Evolutionary conservation across 176 grass and related monocot species (phyloP), one percentile per base, ranked within the genome.

Genomic region (Avena atlantica): DNA sequence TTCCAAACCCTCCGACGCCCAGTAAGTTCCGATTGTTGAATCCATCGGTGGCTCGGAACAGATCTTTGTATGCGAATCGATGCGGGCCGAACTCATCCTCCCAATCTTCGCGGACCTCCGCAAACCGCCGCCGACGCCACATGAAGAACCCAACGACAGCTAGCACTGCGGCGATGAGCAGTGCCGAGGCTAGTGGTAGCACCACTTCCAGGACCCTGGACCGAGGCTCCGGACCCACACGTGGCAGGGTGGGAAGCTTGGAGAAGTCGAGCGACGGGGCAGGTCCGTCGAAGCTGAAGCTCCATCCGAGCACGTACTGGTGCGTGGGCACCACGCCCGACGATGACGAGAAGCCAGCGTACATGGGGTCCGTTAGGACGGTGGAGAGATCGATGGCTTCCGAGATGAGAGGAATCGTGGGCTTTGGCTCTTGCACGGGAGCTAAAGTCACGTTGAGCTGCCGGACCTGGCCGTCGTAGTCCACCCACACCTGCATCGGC

Each of bases 241-340:
- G 87, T 17, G 87, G 87, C 65, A 79, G 40, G 3, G 10, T 2
- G 0, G 87, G 81, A 9, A 89, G 81, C 52, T 62, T 80, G 0
- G 74, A 79, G 19, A 79, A 67, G 45, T 89, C 40, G 12, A 89
- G 81, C 0, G 27, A 8, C 9, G 52, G 65, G 21, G 63, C 87
- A 31, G 50, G 31, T 16, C 52, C 45, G 65, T 83, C 58, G 4
- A 72, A 14, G 80, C 52, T 17, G 44, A 89, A 89, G 81, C 87
- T 89, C 87, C 87, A 89, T 20, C 87, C 81, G 13, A 89, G 74
- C 10, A 89, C 21, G 56, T 89, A 89, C 69, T 89, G 87, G 53
- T 21, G 60, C 0, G 74, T 83, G 7, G 7, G 7, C 8, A 77
- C 25, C 5, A 51, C 51, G 24, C 75, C 87, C 0, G 87, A 74